Conservation (phyloP, 352 stramenopile species). For the Elongisporangium senticosum region DNA sequence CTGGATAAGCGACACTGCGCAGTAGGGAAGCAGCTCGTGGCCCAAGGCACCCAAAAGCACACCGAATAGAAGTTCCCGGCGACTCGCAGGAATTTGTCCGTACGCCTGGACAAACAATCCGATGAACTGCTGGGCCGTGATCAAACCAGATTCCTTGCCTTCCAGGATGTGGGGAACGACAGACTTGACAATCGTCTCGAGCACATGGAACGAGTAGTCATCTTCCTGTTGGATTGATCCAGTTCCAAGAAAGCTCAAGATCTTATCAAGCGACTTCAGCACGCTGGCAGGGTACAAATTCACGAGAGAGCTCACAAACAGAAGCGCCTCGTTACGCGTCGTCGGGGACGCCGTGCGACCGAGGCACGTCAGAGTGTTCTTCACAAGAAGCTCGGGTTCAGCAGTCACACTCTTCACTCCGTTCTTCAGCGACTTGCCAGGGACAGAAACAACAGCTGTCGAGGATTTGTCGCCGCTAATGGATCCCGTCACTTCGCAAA, state of each 20-base stretch:
- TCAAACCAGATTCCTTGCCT: conserved; percentile 13
- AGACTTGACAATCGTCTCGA: conserved; percentile 80
- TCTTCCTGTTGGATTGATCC: conserved; percentile 68
- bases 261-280: conserved; percentile 69
- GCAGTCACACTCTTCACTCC: conserved; percentile 7
- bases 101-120: conserved; percentile 71
- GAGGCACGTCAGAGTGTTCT: conserved; percentile 70
- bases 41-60: conserved; percentile 56
- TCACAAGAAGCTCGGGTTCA: conserved; percentile 67
- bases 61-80: conserved; percentile 57
- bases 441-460: background rate
- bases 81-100: conserved; percentile 52
- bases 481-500: conserved; percentile 42
- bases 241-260: conserved; percentile 57
- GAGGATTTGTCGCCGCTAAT: background rate
- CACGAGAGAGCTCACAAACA: conserved; percentile 80
- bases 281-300: conserved; percentile 69
- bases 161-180: conserved; percentile 74
- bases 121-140: conserved; percentile 74
- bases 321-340: conserved; percentile 74
- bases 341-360: conserved; percentile 58
- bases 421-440: conserved; percentile 9
- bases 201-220: conserved; percentile 83
- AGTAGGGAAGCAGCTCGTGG: conserved; percentile 41
- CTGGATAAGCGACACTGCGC: conserved; percentile 51